phyloP scores from a whole-genome alignment of 1,139 yeast genomes.

The Hanseniaspora sp. region DNA sequence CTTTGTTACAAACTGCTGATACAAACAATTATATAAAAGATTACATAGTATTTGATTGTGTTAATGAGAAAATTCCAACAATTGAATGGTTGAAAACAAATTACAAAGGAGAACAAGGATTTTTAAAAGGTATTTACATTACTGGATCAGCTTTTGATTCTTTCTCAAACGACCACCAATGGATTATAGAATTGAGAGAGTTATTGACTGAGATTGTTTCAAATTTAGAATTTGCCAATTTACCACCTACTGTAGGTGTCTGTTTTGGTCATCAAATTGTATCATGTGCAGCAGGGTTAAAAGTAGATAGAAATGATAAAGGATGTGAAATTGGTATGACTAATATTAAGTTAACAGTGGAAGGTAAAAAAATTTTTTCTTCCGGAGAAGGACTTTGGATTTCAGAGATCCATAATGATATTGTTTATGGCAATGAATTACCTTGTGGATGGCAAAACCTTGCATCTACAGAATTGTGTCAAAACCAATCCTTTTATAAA shows the following conservation, averaged over 20 bases:
- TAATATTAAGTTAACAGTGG: conserved; percentile 38
- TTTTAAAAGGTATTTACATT: conserved; percentile 33
- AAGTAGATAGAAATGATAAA: conserved; percentile 43
- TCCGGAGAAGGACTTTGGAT: conserved; percentile 32
- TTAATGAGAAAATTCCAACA: conserved; percentile 24
- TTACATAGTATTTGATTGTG: conserved; percentile 21
- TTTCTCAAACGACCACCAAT: conserved; percentile 33
- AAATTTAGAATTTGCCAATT: conserved; percentile 2
- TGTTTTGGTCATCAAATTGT: conserved; percentile 85
- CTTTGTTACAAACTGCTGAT: conserved; percentile 19
- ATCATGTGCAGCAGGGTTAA: conserved; percentile 52
- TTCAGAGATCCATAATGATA: conserved; percentile 62
- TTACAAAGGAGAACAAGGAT: not conserved
- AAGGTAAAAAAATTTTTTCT: conserved; percentile 31
- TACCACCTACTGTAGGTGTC: conserved; percentile 46
- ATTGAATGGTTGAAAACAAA: conserved; percentile 18
- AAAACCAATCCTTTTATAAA: conserved; percentile 50
- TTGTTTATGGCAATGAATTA: conserved; percentile 42
- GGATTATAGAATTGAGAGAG: conserved; percentile 38
- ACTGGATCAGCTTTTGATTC: conserved; percentile 51
- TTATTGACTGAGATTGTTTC: conserved; percentile 27
- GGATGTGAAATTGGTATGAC: conserved; percentile 72
- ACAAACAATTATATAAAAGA: conserved; percentile 17
- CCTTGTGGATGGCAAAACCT: conserved; percentile 33
- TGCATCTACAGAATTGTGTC: conserved; percentile 46